These are phyloP conservation scores for Scytalidium sp. DNA, from an alignment of 2,329 filamentous ascomycete species.

Conservation along the genomic window DNA sequence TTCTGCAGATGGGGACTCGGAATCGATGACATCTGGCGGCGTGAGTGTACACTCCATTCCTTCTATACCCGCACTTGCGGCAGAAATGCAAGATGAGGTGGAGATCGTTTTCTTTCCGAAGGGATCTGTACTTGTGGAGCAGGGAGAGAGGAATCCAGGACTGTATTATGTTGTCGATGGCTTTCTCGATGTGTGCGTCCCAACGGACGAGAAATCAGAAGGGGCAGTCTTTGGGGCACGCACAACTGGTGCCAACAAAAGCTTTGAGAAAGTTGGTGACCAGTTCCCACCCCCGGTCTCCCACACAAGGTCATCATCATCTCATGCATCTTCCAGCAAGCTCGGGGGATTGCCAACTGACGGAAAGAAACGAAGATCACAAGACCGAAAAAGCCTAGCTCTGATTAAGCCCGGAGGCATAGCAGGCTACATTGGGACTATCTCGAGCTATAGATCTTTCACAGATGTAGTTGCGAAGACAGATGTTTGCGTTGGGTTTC, in stretches of 20 bases:
- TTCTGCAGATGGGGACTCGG: slow-evolving; percentile 76
- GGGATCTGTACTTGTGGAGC: slow-evolving; percentile 89
- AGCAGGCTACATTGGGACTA: slow-evolving; percentile 89
- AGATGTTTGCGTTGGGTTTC: slow-evolving; percentile 94
- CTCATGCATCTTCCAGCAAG: slow-evolving; percentile 22
- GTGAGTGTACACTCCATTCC: slow-evolving; percentile 55
- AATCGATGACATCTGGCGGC: slow-evolving; percentile 75
- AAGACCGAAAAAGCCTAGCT: slow-evolving; percentile 70
- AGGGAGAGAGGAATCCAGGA: slow-evolving; percentile 94
- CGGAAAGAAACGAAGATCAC: slow-evolving; percentile 38
- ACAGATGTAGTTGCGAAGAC: slow-evolving; percentile 97
- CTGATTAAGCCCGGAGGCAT: slow-evolving; percentile 92
- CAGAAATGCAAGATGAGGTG: slow-evolving; percentile 86
- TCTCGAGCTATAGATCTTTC: slow-evolving; percentile 93
- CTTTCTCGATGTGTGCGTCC: slow-evolving; percentile 91
- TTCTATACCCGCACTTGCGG: slow-evolving; percentile 63
- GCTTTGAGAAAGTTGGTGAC: slow-evolving; percentile 15
- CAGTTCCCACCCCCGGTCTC: slow-evolving; percentile 42
- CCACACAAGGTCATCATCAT: slow-evolving; percentile 40
- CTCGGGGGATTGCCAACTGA: slow-evolving; percentile 21
- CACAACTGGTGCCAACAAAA: slow-evolving; percentile 8
- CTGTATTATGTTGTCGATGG: slow-evolving; percentile 98
- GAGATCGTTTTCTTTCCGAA: slow-evolving; percentile 98
- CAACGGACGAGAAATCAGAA: slow-evolving; percentile 46
- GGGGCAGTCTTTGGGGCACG: slow-evolving; percentile 23